Evolutionary conservation across 345 rosid genomes (phyloP), one percentile per base, ranked within the genome.

Genomic region (Heritiera littoralis): DNA sequence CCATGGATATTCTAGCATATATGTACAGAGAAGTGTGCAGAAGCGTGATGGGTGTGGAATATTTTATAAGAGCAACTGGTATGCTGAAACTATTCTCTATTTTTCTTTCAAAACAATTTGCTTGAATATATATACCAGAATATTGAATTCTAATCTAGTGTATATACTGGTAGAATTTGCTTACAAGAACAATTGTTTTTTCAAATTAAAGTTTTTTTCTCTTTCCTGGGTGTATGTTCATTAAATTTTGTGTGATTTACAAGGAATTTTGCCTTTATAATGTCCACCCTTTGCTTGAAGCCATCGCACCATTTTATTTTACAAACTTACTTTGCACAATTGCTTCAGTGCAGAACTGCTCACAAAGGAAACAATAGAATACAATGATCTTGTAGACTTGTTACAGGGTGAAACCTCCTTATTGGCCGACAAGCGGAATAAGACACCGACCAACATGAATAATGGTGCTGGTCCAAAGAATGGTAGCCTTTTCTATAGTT

Each of bases 31-130:
- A 86, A 90, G 84, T 52, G 97, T 98, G 66, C 89, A 86, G 81
- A 94, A 92, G 85, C 92, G 90, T 82, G 99, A 96, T 75, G 98
- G 99, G 20, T 94, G 98, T 83, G 98, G 87, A 85, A 92, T 94
- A 35, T 92, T 94, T 85, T 96, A 87, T 83, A 91, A 89, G 86
- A 86, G 80, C 58, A 80, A 85, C 84, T 64, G 97, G 99, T 96
- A 89, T 58, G 78, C 60, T 63, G 7, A 77, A 61, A 40, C 40
- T 66, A 17, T 15, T 58, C 20, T 28, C 13, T 3, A 46, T 10
- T 45, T 6, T 69, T 23, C 40, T 48, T 45, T 40, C 23, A 5
- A 75, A 80, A 59, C 48, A 55, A 60, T 10, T 61, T 61, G 6
- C 20, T 63, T 52, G 23, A 17, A 72, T 46, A 35, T 72, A 54